A percentile compares a stretch with the other conserved stretches of the same genome.
Conservation (phyloP, 2,329 filamentous ascomycete genomes). For the Clonostachys byssicola region DNA sequence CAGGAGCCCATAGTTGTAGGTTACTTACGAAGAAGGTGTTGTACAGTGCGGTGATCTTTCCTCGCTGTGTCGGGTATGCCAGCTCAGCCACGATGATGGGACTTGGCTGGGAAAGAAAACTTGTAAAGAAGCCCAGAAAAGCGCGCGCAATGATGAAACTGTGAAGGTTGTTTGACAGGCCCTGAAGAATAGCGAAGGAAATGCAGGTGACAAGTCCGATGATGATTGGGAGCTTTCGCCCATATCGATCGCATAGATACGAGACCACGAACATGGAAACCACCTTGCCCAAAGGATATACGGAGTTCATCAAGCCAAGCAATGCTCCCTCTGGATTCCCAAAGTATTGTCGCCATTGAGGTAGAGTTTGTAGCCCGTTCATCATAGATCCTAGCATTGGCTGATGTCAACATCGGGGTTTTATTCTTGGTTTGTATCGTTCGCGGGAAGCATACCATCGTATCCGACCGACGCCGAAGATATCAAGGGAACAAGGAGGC, state of each 20-base stretch:
- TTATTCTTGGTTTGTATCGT: too few species aligned
- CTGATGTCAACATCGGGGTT: too few species aligned
- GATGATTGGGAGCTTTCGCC: constrained; percentile 15
- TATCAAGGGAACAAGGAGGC: constrained; percentile 32
- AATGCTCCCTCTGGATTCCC: constrained; percentile 11
- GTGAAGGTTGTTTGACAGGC: constrained; percentile 23
- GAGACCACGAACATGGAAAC: constrained; percentile 15
- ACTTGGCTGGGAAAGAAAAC: constrained; percentile 16
- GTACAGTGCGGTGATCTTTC: constrained; percentile 16
- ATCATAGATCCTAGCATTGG: constrained; percentile 24
- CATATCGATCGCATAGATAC: constrained; percentile 13
- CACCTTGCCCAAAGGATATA: constrained; percentile 39
- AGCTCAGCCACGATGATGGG: constrained; percentile 23
- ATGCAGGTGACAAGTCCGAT: constrained; percentile 13
- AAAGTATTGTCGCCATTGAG: constrained; percentile 8
- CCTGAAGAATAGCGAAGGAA: constrained; percentile 13
- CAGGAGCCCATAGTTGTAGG: constrained; percentile 16
- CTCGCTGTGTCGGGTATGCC: constrained; percentile 22
- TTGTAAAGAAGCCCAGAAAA: constrained; percentile 19
- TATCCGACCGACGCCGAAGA: constrained; percentile 35
- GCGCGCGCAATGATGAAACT: constrained; percentile 28
- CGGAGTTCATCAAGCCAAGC: constrained; percentile 20
- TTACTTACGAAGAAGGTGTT: constrained; percentile 27
- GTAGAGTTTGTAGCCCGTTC: constrained; percentile 31
- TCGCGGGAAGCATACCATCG: constrained; percentile 23